A percentile compares a stretch with the other conserved stretches of the same genome.
phyloP scores from a whole-genome alignment of 768 basidiomycete species.

The Mycena vulgaris region DNA sequence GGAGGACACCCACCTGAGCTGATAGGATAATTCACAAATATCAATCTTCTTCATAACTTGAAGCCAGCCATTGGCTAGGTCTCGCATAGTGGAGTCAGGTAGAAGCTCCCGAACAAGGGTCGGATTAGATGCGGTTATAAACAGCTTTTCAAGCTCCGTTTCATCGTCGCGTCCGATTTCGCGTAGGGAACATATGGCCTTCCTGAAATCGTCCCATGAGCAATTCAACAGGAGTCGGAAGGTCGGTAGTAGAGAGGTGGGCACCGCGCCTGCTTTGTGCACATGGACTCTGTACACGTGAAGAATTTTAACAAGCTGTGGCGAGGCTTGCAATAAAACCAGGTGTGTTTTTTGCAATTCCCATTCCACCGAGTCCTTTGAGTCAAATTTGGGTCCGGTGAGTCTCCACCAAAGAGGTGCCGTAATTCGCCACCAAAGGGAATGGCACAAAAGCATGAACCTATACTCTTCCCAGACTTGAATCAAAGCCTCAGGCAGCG shows the following conservation, averaged over 20 bases:
- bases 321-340: neutral
- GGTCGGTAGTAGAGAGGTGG: neutral
- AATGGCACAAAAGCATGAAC: neutral
- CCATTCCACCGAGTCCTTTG: neutral
- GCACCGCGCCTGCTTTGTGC: too few relatives aligned
- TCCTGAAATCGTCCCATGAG: conserved; percentile 9
- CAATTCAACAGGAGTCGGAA: neutral
- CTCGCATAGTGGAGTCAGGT: neutral
- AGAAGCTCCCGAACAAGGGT: neutral
- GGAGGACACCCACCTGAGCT: too few relatives aligned
- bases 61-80: neutral
- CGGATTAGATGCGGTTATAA: neutral
- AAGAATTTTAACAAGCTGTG: neutral
- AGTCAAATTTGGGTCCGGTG: too few relatives aligned
- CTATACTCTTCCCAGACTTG: conserved; percentile 11
- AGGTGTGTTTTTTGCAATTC: neutral
- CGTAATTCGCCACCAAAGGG: too few relatives aligned
- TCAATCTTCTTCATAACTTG: neutral
- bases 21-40: neutral
- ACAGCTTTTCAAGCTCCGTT: neutral
- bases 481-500: neutral
- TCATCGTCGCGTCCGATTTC: neutral
- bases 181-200: neutral
- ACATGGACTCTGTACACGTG: neutral
- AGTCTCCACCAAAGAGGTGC: too few relatives aligned